Percentiles rank a stretch among this genome's conserved stretches.
phyloP scores from a whole-genome alignment of 2,329 filamentous ascomycete genomes.

The Epichloe sylvatica region DNA sequence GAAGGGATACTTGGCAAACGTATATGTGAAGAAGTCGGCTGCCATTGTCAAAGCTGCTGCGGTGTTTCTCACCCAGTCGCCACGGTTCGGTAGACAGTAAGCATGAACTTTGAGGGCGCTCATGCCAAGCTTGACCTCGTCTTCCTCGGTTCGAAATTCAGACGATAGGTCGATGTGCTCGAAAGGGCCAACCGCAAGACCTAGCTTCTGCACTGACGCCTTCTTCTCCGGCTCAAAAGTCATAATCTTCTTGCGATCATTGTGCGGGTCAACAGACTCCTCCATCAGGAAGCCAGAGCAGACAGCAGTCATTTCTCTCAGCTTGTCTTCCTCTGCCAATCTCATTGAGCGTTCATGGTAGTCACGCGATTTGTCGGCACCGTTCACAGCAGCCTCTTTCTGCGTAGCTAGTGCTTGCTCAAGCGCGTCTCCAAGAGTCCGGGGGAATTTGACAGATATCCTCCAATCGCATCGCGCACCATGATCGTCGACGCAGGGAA shows the following conservation, averaged over 20 bases:
- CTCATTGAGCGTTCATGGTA: constrained; percentile 27
- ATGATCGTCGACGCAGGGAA: constrained; percentile 89
- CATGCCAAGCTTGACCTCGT: constrained; percentile 78
- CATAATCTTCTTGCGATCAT: constrained; percentile 74
- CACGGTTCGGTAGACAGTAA: constrained; percentile 76
- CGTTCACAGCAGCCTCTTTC: constrained; percentile 17
- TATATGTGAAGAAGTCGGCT: constrained; percentile 81
- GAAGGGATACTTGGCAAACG: constrained; percentile 83
- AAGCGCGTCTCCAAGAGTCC: constrained; percentile 69
- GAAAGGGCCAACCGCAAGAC: constrained; percentile 88
- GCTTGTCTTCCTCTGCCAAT: constrained; percentile 64
- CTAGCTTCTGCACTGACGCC: constrained; percentile 75
- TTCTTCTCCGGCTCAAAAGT: constrained; percentile 66
- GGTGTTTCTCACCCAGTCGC: constrained; percentile 72
- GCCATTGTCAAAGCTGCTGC: constrained; percentile 73
- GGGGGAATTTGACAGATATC: constrained; percentile 70
- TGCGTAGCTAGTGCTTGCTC: constrained; percentile 32
- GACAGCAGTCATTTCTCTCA: constrained; percentile 76
- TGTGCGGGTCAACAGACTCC: constrained; percentile 61
- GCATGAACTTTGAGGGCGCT: constrained; percentile 82
- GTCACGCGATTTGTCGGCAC: constrained; percentile 24
- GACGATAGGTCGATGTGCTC: constrained; percentile 78
- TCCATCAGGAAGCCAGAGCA: constrained; percentile 83
- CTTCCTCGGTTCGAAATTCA: constrained; percentile 77
- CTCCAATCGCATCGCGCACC: constrained; percentile 75